Conservation (phyloP, 1,284 basidiomycete species). For the Phylloporus sp. region DNA sequence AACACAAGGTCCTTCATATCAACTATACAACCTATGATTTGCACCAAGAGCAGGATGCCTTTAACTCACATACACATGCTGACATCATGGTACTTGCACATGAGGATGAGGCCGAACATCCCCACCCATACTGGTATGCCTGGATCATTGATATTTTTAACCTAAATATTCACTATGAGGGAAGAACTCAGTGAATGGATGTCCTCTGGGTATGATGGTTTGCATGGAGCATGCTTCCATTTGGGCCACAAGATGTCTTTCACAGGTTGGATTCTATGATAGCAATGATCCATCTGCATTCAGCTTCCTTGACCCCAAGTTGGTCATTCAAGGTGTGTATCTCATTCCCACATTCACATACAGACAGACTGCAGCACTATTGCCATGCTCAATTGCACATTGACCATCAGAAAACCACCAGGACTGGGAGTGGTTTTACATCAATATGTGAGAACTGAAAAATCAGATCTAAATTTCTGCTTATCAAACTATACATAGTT, state of each 20-base stretch:
- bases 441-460: conserved; percentile 8
- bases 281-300: conserved; percentile 26
- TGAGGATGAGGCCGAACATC: conserved; percentile 19
- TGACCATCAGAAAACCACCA: conserved; percentile 18
- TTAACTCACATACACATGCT: neutral
- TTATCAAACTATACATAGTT: neutral
- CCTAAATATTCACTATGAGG: neutral
- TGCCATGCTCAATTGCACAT: conserved; percentile 31
- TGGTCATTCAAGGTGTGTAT: conserved; percentile 28
- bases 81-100: conserved; percentile 20
- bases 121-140: conserved; percentile 42
- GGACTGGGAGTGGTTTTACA: conserved; percentile 42
- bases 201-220: conserved; percentile 28
- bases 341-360: conserved; percentile 17
- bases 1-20: conserved; percentile 21
- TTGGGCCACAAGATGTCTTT: conserved; percentile 12
- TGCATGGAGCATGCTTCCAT: conserved; percentile 5
- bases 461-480: no score
- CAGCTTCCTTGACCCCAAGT: conserved; percentile 36
- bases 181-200: neutral
- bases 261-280: conserved; percentile 26
- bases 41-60: neutral
- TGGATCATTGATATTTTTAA: conserved; percentile 21
- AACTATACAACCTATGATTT: conserved; percentile 23
- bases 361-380: conserved; percentile 27